Evolutionary conservation across 805 yeast species (phyloP), one percentile per base, ranked within the genome.

Genomic region (Saturnispora sanitii): DNA sequence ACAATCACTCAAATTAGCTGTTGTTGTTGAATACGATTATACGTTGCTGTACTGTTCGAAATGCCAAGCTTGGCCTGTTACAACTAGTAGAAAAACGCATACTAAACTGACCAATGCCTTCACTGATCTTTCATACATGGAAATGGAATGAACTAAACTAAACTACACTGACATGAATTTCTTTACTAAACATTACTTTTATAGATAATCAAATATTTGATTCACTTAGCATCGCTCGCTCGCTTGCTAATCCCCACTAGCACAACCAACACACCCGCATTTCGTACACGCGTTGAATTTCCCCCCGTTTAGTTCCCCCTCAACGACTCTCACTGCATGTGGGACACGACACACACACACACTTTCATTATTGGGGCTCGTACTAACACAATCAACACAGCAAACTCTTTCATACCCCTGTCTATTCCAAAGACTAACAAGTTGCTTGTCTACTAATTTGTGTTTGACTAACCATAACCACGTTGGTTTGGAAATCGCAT

Each of bases 301-400:
- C 2, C 52, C 58, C 4, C 60, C 48, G 58, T 28, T 45, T 42
- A 37, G 52, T 44, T 21, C 57, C 4, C 27, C 36, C 2, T 42
- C 45, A 60, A 77, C 54, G 3, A 68, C 73, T 12, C 44, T 19
- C 2, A 38, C 47, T 2, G 70, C 70, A 48, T 75, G 68, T 1
- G 95, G 95, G 2, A 87, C 95, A 41, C 96, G 63, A 55, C 96
- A 87, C 17, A 87, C 75, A 59, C 96, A 87, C 0, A 86, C 73
- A 5, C 75, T 70, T 4, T 75, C n/a, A n/a, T n/a, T n/a, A n/a
- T n/a, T n/a, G n/a, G n/a, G n/a, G n/a, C n/a, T n/a, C n/a, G n/a
- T 75, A 50, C 79, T 82, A 26, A 87, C 84, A 56, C 96, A 87
- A 47, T 72, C 69, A 44, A 87, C 58, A 56, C 96, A 87, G 54